Percentiles rank a stretch among this genome's conserved stretches.
Conservation (phyloP, 2,329 filamentous ascomycete genomes). For the Nemania abortiva region DNA sequence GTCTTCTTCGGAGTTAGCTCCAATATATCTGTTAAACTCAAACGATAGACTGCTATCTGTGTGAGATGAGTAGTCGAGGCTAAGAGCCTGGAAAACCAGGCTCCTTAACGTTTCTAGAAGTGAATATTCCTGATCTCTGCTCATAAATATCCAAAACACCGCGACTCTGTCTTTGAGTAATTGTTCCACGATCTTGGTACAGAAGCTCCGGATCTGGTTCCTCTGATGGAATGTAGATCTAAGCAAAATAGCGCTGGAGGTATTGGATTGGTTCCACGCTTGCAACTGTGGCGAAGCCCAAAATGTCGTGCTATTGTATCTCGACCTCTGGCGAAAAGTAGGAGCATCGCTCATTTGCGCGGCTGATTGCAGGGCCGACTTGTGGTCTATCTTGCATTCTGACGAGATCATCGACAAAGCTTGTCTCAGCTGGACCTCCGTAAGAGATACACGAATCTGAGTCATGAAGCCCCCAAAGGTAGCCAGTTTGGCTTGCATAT, state of each 20-base stretch:
- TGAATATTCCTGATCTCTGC: constrained; percentile 23
- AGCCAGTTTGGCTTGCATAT: constrained; percentile 8
- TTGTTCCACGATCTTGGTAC: constrained; percentile 12
- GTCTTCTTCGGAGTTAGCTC: constrained; percentile 21
- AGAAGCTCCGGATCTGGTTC: constrained; percentile 20
- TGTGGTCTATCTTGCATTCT: constrained; percentile 24
- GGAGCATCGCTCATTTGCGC: constrained; percentile 8
- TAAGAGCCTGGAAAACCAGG: constrained; percentile 23
- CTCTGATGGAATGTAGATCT: constrained; percentile 20
- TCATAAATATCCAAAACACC: constrained; percentile 31
- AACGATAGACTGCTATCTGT: constrained; percentile 12
- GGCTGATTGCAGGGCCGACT: constrained; percentile 20
- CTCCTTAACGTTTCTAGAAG: constrained; percentile 26
- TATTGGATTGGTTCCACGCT: constrained; percentile 16
- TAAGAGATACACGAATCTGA: constrained; percentile 11
- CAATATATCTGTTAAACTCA: constrained; percentile 3
- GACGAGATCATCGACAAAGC: constrained; percentile 24
- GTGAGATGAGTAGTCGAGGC: constrained; percentile 16
- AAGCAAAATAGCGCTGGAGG: constrained; percentile 19
- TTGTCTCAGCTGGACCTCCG: constrained; percentile 21
- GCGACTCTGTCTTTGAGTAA: constrained; percentile 17
- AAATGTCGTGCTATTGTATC: constrained; percentile 14
- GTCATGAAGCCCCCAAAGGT: constrained; percentile 18
- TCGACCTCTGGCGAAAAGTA: constrained; percentile 4
- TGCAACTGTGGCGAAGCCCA: constrained; percentile 14